Evolutionary conservation across 176 grass and related monocot genomes (phyloP).

Genomic region (Eragrostis curvula): DNA sequence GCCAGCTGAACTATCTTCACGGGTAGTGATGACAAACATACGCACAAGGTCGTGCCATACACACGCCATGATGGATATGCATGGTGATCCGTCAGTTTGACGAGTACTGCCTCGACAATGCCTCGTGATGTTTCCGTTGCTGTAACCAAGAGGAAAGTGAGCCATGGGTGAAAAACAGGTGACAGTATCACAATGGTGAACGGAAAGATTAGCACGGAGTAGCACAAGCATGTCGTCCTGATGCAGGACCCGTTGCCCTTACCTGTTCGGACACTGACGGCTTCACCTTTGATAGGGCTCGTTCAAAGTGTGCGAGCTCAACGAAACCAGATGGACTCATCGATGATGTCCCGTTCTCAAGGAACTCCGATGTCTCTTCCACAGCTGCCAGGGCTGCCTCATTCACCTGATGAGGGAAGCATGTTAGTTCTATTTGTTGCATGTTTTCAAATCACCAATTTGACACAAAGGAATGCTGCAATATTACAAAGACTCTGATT

Average conservation of each 20-base stretch:
- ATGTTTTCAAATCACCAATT: too few relatives aligned
- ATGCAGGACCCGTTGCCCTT: slow-evolving; percentile 29
- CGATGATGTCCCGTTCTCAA: slow-evolving; percentile 44
- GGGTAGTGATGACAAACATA: neutral
- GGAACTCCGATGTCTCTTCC: slow-evolving; percentile 57
- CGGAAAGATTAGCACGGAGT: neutral
- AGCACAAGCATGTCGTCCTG: neutral
- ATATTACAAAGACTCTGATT: neutral
- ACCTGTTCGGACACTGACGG: slow-evolving; percentile 87
- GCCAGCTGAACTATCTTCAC: neutral
- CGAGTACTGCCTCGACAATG: slow-evolving; percentile 47
- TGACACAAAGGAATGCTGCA: neutral
- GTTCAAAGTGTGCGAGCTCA: slow-evolving; percentile 64
- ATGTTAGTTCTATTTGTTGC: too few relatives aligned
- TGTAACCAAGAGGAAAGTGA: slow-evolving; percentile 26
- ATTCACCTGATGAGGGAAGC: slow-evolving; percentile 60
- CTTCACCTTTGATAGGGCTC: slow-evolving; percentile 61
- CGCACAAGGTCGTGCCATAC: neutral
- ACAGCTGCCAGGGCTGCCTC: slow-evolving; percentile 83
- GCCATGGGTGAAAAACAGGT: neutral
- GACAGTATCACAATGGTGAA: neutral
- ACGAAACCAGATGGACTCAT: slow-evolving; percentile 48
- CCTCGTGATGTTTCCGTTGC: slow-evolving; percentile 66
- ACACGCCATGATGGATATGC: neutral
- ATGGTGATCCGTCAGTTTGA: slow-evolving; percentile 11